Conservation (phyloP, 345 rosid species). For the Salix suchowensis region DNA sequence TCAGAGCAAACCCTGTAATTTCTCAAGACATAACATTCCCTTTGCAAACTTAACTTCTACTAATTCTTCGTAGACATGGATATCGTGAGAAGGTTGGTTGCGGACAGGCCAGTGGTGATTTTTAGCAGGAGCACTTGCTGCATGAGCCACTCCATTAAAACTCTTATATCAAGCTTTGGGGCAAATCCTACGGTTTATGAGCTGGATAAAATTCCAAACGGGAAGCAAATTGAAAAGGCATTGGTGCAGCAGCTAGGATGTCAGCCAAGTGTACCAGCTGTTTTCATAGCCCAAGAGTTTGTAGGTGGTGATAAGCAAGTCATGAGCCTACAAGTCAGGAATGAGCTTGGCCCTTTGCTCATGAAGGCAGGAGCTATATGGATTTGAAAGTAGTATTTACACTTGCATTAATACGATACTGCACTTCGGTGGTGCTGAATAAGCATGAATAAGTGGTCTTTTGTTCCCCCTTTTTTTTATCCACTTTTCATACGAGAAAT, state of each 20-base stretch:
- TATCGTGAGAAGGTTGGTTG: slow-evolving; percentile 44
- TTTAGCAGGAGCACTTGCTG: slow-evolving; percentile 72
- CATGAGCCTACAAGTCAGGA: slow-evolving; percentile 64
- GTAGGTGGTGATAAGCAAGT: slow-evolving; percentile 75
- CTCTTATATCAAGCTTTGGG: slow-evolving; percentile 63
- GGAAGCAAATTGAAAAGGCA: slow-evolving; percentile 52
- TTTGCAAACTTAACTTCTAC: not conserved
- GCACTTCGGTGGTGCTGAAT: not conserved
- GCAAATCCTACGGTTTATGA: slow-evolving; percentile 70
- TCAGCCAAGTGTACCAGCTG: slow-evolving; percentile 60
- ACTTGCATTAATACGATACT: not conserved
- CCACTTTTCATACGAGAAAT: not conserved
- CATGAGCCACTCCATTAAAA: slow-evolving; percentile 66
- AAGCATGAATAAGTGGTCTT: not conserved
- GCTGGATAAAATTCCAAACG: slow-evolving; percentile 56
- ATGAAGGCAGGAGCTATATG: slow-evolving; percentile 79
- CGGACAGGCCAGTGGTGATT: slow-evolving; percentile 73
- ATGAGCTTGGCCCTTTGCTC: slow-evolving; percentile 59
- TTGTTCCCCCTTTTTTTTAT: too few species aligned
- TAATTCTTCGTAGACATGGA: slow-evolving; percentile 30
- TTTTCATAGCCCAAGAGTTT: slow-evolving; percentile 70
- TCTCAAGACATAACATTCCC: not conserved
- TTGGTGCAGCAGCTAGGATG: slow-evolving; percentile 59
- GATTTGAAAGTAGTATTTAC: slow-evolving; percentile 34
- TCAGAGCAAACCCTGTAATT: slow-evolving; percentile 4